A percentile compares a stretch with the other conserved stretches of the same genome.
Conservation (phyloP, 257 asterid genomes). For the Nicotiana tomentosiformis region DNA sequence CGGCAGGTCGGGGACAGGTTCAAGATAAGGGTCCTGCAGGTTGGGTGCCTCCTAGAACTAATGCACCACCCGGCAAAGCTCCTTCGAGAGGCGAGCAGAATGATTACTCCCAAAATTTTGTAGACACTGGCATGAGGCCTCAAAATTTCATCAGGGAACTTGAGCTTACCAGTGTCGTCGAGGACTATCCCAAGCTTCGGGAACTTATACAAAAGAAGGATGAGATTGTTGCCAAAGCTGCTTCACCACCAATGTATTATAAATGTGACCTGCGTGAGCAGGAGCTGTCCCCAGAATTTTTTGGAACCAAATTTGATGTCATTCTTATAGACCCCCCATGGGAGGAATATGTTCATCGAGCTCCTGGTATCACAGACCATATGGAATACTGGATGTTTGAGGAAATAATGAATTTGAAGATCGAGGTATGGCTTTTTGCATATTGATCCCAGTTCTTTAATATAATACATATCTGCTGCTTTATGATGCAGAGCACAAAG, state of each 20-base stretch:
- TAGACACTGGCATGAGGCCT: constrained; percentile 97
- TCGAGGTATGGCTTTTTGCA: constrained; percentile 54
- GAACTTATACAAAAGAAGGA: constrained; percentile 97
- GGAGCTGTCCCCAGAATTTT: constrained; percentile 78
- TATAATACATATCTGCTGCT: background rate
- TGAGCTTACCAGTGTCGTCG: constrained; percentile 96
- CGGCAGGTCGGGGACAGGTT: constrained; percentile 54
- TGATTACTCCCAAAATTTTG: constrained; percentile 98
- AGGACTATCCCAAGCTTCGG: constrained; percentile 97
- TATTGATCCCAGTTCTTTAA: background rate
- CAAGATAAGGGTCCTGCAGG: constrained; percentile 75
- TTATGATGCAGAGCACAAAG: background rate
- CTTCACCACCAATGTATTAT: constrained; percentile 84
- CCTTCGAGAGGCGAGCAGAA: constrained; percentile 99
- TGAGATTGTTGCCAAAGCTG: constrained; percentile 78
- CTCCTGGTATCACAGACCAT: constrained; percentile 98
- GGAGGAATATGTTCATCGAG: constrained; percentile 99
- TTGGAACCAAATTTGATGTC: constrained; percentile 96
- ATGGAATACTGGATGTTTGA: constrained; percentile 89
- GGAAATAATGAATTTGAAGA: constrained; percentile 92
- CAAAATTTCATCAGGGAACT: constrained; percentile 96
- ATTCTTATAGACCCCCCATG: constrained; percentile 97
- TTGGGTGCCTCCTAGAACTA: constrained; percentile 68
- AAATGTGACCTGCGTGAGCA: constrained; percentile 83
- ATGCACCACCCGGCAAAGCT: constrained; percentile 85